Conservation (phyloP, 768 basidiomycete genomes). For the Tremella mesenterica region DNA sequence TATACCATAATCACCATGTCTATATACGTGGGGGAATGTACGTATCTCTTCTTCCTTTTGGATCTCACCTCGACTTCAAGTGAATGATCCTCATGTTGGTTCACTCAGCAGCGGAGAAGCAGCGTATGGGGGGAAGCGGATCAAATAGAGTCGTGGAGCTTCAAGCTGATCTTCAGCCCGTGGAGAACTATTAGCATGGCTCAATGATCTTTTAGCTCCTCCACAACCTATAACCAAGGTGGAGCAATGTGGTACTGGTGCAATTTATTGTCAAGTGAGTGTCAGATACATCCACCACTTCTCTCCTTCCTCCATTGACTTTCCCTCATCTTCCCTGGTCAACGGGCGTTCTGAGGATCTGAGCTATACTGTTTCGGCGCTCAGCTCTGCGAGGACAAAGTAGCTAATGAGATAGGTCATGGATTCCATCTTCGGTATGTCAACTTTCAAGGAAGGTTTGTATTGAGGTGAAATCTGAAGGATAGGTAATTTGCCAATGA, state of each 20-base stretch:
- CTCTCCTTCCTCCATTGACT: not conserved
- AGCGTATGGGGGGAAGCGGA: not conserved
- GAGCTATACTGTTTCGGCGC: not conserved
- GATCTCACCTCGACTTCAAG: not conserved
- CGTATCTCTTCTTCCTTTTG: slow-evolving; percentile 7
- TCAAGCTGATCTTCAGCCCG: slow-evolving; percentile 25
- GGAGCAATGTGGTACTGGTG: slow-evolving; percentile 67
- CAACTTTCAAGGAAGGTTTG: not conserved
- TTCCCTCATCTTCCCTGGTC: not conserved
- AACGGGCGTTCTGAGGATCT: not conserved
- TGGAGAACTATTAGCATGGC: slow-evolving; percentile 81
- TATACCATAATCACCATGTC: slow-evolving; percentile 22
- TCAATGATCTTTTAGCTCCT: slow-evolving; percentile 70
- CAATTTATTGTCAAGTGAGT: slow-evolving; percentile 72
- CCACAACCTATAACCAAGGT: slow-evolving; percentile 85
- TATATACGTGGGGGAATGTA: slow-evolving; percentile 37
- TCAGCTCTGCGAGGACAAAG: not conserved
- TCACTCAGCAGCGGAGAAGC: not conserved
- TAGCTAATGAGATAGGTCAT: slow-evolving; percentile 50
- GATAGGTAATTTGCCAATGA: slow-evolving; percentile 83
- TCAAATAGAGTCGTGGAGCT: no score
- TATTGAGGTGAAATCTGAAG: slow-evolving; percentile 7
- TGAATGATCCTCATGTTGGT: not conserved
- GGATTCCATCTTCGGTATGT: slow-evolving; percentile 79
- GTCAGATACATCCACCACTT: not conserved